Base-by-base conservation (phyloP, 768 basidiomycete genomes). In the Pleurotus giganteus region DNA sequence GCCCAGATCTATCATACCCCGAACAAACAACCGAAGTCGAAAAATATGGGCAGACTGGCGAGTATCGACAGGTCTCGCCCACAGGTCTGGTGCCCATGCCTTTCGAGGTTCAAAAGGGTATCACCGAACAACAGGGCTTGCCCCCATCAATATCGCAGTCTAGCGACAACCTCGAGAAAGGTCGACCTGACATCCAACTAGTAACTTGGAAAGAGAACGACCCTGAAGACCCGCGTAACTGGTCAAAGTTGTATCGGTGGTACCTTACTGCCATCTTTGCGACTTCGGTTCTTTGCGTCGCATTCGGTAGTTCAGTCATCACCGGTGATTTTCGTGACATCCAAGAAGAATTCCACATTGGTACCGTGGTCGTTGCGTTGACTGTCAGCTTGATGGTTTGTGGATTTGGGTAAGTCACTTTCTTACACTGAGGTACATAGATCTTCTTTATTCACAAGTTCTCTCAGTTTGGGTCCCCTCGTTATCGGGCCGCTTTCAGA, bases 141-240 rank as follows among this genome's bases (percentile, higher is more conserved):
- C 64, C 64, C 63, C 69, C 27, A 63, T 68, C 36, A 57, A 55
- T 45, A 36, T 66, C 54, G 57, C 63, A 50, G 39, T 59, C 34
- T 27, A 49, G 39, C 60, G 65, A 17, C 13, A 58, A 59, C 26
- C 71, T 72, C 27, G 72, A 74, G 52, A 73, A 73, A 50, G 72
- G 67, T 21, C 62, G 65, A 6, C 62, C 59, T 50, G 60, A 69
- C 39, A 59, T 69, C 58, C 63, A 70, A 53, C 59, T 75, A 49
- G 73, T 76, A 29, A 69, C 67, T 23, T 75, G 67, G 66, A 64
- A 61, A 52, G 67, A 64, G 15, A 61, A 68, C 55, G 75, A 75
- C 51, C 68, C 71, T 3, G 69, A 72, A 54, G 72, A 76, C 65
- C 75, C 74, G 13, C 65, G 71, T 32, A 74, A 73, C 39, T 72